These are phyloP conservation scores for Sarocladium strictum DNA, from an alignment of 2,329 filamentous ascomycete genomes.

Conservation along the genomic window DNA sequence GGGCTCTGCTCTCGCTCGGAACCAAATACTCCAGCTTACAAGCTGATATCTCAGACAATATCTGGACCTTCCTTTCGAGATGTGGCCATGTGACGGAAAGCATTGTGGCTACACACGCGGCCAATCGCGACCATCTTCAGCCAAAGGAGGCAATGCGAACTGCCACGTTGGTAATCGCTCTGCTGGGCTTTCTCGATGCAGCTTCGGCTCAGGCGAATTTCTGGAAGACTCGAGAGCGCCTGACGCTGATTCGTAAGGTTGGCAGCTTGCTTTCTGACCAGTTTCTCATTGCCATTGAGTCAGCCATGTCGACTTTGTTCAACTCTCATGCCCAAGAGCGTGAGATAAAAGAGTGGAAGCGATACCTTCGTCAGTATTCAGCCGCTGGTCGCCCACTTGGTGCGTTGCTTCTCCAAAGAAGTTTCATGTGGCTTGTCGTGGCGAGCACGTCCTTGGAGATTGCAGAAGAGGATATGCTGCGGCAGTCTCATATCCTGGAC, in stretches of 20 bases:
- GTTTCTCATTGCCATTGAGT: slow-evolving; percentile 82
- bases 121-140: slow-evolving; percentile 41
- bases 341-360: slow-evolving; percentile 77
- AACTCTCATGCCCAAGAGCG: slow-evolving; percentile 65
- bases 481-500: slow-evolving; percentile 63
- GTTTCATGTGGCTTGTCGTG: slow-evolving; percentile 79
- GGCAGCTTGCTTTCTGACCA: slow-evolving; percentile 72
- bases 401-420: slow-evolving; percentile 84
- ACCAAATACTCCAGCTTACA: slow-evolving; percentile 65
- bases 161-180: slow-evolving; percentile 71
- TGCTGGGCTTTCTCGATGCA: slow-evolving; percentile 87
- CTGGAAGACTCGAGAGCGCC: slow-evolving; percentile 70
- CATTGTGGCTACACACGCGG: background rate
- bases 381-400: slow-evolving; percentile 74
- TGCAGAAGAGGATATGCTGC: slow-evolving; percentile 53
- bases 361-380: slow-evolving; percentile 77
- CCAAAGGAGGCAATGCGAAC: slow-evolving; percentile 62
- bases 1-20: slow-evolving; percentile 76
- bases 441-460: slow-evolving; percentile 71
- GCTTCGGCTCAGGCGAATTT: slow-evolving; percentile 72
- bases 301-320: slow-evolving; percentile 82
- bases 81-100: slow-evolving; percentile 58
- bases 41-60: slow-evolving; percentile 56
- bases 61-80: slow-evolving; percentile 67
- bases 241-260: slow-evolving; percentile 66